Evolutionary conservation across 371 early-diverging fungal species (phyloP), one percentile per base, ranked within the genome.

Genomic region (Fennellomyces sp.): DNA sequence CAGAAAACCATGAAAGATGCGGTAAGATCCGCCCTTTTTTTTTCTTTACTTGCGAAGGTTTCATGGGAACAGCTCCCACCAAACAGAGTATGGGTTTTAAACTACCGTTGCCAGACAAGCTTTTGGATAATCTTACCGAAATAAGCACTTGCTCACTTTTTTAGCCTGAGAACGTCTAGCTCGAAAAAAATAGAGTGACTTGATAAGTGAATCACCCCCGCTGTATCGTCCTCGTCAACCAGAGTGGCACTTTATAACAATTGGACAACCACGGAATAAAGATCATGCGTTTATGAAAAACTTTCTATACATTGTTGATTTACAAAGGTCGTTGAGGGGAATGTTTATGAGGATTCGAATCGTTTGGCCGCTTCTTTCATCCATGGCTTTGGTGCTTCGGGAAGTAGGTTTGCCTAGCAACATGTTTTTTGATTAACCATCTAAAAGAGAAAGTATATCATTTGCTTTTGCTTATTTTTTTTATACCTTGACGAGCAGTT

Each of bases 401-500:
- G 86, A 47, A 83, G 75, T 30, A 85, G 70, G 56, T 85, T 78
- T 52, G 86, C 86, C 86, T 85, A 66, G 3, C 21, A 28, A 15
- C 23, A 58, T 23, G 35, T 33, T 33, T 33, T 33, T 33, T 33
- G 35, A 6, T 33, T 13, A 5, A 23, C 11, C 12, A 25, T 41
- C 28, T 26, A 17, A 7, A 15, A 19, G 33, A 45, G 21, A 17
- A 56, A 30, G 41, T 10, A 12, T 54, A 12, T 15, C 49, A 28
- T 29, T 11, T 35, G 29, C 33, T 41, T 11, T 13, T 39, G 5
- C 17, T 6, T 23, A 12, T 17, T 21, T 12, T 13, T 58, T 23
- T 12, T 71, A 69, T 64, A 95, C 97, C 85, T 94, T 95, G 61
- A 91, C 89, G 21, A 98, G 76, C 61, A 98, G 70, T 65, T 92